These are phyloP conservation scores for Yarrowia sp. DNA, from an alignment of 805 yeast species.

Conservation along the genomic window DNA sequence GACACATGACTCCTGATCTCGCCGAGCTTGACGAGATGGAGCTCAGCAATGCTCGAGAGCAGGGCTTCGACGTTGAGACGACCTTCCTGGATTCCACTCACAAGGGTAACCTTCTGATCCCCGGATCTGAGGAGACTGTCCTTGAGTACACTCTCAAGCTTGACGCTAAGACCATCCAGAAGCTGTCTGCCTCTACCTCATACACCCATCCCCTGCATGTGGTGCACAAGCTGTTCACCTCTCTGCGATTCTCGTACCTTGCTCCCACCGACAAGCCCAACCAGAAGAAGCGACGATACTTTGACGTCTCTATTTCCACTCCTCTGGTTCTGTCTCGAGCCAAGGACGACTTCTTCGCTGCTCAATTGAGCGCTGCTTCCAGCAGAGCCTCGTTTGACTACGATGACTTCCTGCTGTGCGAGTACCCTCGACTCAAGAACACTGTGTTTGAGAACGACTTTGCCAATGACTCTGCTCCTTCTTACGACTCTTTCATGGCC, in stretches of 20 bases:
- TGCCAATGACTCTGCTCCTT: slow-evolving; percentile 38
- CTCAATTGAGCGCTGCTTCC: slow-evolving; percentile 9
- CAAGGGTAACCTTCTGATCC: slow-evolving; percentile 27
- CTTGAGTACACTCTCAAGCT: slow-evolving; percentile 31
- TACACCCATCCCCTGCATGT: slow-evolving; percentile 22
- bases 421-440: slow-evolving; percentile 38
- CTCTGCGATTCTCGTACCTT: slow-evolving; percentile 38
- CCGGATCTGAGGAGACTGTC: slow-evolving; percentile 28
- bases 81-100: slow-evolving; percentile 30
- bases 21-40: slow-evolving; percentile 30
- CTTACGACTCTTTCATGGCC: slow-evolving; percentile 28
- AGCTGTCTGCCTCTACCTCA: slow-evolving; percentile 30
- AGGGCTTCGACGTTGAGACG: slow-evolving; percentile 30
- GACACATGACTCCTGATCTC: slow-evolving; percentile 26
- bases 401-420: slow-evolving; percentile 35
- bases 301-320: slow-evolving; percentile 38
- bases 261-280: slow-evolving; percentile 34
- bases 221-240: slow-evolving; percentile 28
- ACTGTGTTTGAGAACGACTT: slow-evolving; percentile 33
- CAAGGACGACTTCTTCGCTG: slow-evolving; percentile 13
- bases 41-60: slow-evolving; percentile 25
- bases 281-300: slow-evolving; percentile 38
- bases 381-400: slow-evolving; percentile 7
- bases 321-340: slow-evolving; percentile 38
- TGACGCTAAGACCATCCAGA: background rate